Base-by-base conservation (phyloP, 192 early-diverging fungal species). In the Rhizophagus clarus region DNA sequence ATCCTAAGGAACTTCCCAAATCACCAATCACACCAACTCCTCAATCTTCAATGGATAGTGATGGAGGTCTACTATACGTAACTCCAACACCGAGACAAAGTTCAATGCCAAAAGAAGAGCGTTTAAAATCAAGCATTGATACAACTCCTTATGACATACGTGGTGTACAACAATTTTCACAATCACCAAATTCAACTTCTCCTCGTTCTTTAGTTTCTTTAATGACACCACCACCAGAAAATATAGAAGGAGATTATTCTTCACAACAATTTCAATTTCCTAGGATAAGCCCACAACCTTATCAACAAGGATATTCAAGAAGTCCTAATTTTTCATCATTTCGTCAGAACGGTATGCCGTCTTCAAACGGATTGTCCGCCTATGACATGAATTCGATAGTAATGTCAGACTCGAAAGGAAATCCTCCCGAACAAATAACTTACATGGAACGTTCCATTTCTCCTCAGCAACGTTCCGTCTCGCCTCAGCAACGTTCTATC, bases 81-180 rank as follows among this genome's bases (percentile, higher is more conserved):
- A 15, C 20, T 71, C 69, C 31, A 37, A 5, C 64, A 31, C 8
- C 64, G 7, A 56, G 51, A 56, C 51, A 56, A 56, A 56, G 51
- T 56, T 56, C 51, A 20, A 56, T 22, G 17, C 17, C 15, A 56
- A 56, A 56, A 22, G 51, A 56, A 15, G 51, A 56, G 1, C 17
- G 85, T 60, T 87, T 87, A 42, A 83, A 79, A 31, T 88, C 85
- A 64, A 80, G 61, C 20, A 49, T 11, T 49, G 40, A 40, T 40
- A 5, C 5, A 37, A 37, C 34, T 37, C 12, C 49, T 17, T 14
- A 51, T 15, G 49, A 15, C 1, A 20, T 17, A 51, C 49, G 14
- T 5, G 2, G 6, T 47, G 12, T 12, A 47, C 45, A 2, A 47
- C 45, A 47, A 47, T 8, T 15, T 15, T 2, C 2, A 51, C 49